Evolutionary conservation across 2,329 filamentous ascomycete genomes (phyloP).

Genomic region (Orbilia ellipsospora): DNA sequence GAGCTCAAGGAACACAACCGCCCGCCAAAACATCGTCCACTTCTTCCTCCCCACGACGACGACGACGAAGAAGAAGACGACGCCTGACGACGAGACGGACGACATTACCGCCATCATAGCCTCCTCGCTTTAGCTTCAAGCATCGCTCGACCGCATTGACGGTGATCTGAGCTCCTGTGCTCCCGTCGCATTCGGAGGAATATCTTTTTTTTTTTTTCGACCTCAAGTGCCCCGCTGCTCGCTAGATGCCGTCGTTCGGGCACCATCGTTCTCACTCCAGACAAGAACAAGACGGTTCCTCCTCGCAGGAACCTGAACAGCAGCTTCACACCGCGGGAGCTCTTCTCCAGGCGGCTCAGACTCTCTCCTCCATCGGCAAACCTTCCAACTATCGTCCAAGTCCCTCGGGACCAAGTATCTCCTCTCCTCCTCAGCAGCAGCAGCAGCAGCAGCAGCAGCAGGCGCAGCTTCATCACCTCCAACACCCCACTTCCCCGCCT

Average conservation of each 20-base stretch:
- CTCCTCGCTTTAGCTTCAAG: constrained; percentile 8
- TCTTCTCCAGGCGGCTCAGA: constrained; percentile 46
- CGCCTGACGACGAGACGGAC: too few relatives aligned
- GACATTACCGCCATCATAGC: background rate
- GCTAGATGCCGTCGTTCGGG: constrained; percentile 48
- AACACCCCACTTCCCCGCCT: constrained; percentile 55
- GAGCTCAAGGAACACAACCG: background rate
- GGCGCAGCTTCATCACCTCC: constrained; percentile 27
- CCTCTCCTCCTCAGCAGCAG: constrained; percentile 2
- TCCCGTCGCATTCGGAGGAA: constrained; percentile 4
- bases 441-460: constrained; percentile 26
- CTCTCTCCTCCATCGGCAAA: constrained; percentile 53
- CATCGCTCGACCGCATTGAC: constrained; percentile 9
- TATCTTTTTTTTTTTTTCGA: background rate
- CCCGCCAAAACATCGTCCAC: background rate
- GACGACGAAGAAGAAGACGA: too few relatives aligned
- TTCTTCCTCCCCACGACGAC: background rate
- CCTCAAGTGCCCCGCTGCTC: background rate
- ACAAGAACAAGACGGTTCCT: constrained; percentile 41
- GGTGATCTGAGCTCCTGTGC: constrained; percentile 5
- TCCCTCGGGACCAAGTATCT: constrained; percentile 30
- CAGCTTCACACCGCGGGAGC: constrained; percentile 45
- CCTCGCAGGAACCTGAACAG: constrained; percentile 46
- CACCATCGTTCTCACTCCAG: constrained; percentile 53
- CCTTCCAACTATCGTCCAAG: constrained; percentile 42